Percentiles rank a stretch among this genome's conserved stretches.
Evolutionary conservation across 257 asterid genomes (phyloP).

Genomic region (Scutellaria galericulata): DNA sequence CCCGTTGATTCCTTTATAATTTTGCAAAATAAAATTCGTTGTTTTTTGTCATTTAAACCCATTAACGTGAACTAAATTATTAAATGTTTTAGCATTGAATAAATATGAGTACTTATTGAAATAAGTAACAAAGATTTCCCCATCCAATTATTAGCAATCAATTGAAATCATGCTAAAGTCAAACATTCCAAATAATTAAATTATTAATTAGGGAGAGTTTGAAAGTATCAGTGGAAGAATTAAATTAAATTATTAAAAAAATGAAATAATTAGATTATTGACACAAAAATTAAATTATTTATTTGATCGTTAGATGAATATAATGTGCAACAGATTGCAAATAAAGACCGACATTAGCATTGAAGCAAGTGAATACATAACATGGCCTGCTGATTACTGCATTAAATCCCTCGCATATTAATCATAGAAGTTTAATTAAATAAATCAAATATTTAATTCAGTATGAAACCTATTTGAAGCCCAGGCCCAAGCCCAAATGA

Average conservation of each 20-base stretch:
- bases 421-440: neutral
- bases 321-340: neutral
- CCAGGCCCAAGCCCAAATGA: too few relatives aligned
- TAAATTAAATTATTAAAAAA: too few relatives aligned
- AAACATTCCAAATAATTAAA: conserved; percentile 20
- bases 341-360: conserved; percentile 33
- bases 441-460: too few relatives aligned
- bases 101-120: neutral
- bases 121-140: neutral
- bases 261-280: too few relatives aligned
- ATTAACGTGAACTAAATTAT: too few relatives aligned
- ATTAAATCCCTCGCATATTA: conserved; percentile 28
- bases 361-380: conserved; percentile 22
- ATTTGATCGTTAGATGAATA: neutral
- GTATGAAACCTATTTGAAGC: too few relatives aligned
- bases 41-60: neutral
- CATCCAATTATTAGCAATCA: neutral
- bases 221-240: too few relatives aligned
- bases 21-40: neutral
- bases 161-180: conserved; percentile 12
- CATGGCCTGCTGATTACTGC: conserved; percentile 31
- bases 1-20: too few relatives aligned
- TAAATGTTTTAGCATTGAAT: neutral
- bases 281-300: too few relatives aligned
- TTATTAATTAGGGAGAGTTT: neutral